Evolutionary conservation across 2,329 filamentous ascomycete species (phyloP).

Genomic region (Penicillium hesseltinei): DNA sequence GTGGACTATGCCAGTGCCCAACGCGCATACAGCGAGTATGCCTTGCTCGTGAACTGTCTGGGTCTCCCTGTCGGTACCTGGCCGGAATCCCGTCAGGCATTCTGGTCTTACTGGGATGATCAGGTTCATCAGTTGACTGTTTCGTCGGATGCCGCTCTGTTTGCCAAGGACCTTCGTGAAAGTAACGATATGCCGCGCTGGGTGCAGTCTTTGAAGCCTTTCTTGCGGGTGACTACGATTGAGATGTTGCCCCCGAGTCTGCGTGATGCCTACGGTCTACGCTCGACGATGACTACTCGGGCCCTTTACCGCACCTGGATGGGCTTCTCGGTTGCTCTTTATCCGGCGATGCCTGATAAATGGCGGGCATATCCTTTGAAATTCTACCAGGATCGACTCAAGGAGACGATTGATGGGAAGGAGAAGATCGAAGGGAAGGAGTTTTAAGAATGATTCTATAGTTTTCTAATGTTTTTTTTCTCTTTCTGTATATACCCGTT

Average conservation of each 20-base stretch:
- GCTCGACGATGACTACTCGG: constrained; percentile 27
- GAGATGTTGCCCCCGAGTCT: constrained; percentile 37
- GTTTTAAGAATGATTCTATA: constrained; percentile 1
- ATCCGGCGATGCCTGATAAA: constrained; percentile 34
- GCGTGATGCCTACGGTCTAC: constrained; percentile 36
- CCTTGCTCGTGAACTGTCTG: constrained; percentile 28
- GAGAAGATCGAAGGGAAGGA: constrained; percentile 25
- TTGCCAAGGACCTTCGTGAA: constrained; percentile 31
- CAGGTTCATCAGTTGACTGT: constrained; percentile 30
- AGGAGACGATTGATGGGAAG: constrained; percentile 27
- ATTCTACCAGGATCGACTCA: constrained; percentile 33
- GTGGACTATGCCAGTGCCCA: constrained; percentile 34
- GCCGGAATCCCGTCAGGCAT: constrained; percentile 32
- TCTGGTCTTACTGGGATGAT: constrained; percentile 40
- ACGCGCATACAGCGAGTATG: constrained; percentile 33
- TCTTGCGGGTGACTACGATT: constrained; percentile 32
- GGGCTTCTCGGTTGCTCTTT: constrained; percentile 34
- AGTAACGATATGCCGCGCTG: constrained; percentile 30
- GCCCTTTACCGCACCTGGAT: constrained; percentile 32
- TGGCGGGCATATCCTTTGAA: constrained; percentile 32
- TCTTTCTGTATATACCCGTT: constrained; percentile 9
- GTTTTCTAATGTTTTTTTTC: neutral
- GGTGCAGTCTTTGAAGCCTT: constrained; percentile 32
- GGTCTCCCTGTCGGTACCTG: constrained; percentile 30
- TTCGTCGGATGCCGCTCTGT: constrained; percentile 29